Conservation (phyloP, 108 stramenopile species). For the Cyclostephanos tholiformis region DNA sequence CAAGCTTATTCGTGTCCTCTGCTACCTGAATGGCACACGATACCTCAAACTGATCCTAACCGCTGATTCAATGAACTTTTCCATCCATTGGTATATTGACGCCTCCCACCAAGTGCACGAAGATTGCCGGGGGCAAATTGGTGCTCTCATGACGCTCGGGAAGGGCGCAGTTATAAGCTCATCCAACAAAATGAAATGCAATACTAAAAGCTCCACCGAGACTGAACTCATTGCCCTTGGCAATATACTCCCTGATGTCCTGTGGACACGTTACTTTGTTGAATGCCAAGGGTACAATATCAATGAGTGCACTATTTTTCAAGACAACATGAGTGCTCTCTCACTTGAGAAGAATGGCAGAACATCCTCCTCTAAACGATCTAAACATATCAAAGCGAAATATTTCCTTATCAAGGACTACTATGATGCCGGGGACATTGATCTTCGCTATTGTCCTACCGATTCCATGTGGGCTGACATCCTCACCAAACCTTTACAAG, state of each 20-base stretch:
- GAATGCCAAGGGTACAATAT: too few species aligned
- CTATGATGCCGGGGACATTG: too few species aligned
- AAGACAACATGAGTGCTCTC: too few species aligned
- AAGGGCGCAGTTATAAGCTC: constrained; percentile 25
- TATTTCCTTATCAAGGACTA: too few species aligned
- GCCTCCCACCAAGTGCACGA: constrained; percentile 35
- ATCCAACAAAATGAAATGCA: constrained; percentile 34
- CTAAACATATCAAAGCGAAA: too few species aligned
- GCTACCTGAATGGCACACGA: constrained; percentile 5
- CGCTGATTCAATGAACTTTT: not conserved
- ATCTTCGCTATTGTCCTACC: too few species aligned
- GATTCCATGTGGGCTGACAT: too few species aligned
- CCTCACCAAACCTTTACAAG: too few species aligned
- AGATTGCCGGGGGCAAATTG: constrained; percentile 56
- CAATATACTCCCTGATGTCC: constrained; percentile 34
- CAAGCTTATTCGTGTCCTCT: constrained; percentile 12
- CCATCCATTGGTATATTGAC: constrained; percentile 33
- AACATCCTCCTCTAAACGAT: too few species aligned
- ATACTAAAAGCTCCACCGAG: too few species aligned
- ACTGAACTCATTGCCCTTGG: constrained; percentile 1
- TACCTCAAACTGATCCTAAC: constrained; percentile 21
- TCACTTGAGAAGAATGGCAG: too few species aligned
- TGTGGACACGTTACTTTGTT: constrained; percentile 50
- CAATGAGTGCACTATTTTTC: too few species aligned
- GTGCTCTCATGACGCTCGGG: constrained; percentile 47